Conservation (phyloP, 441 rosid species). For the Biscutella laevigata region DNA sequence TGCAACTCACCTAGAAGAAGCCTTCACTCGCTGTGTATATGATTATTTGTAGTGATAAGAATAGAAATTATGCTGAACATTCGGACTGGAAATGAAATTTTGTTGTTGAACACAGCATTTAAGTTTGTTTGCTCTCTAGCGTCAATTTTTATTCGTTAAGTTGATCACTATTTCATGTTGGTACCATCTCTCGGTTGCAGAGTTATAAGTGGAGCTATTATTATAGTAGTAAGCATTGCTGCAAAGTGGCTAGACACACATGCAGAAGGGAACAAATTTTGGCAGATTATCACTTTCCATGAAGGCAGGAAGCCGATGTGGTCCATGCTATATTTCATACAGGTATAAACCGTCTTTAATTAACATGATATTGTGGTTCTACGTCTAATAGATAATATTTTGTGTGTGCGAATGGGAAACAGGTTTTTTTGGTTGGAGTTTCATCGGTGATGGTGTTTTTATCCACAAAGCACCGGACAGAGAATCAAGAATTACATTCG, state of each 20-base stretch:
- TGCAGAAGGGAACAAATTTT: constrained; percentile 58
- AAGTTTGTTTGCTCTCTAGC: not conserved
- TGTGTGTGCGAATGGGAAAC: constrained; percentile 23
- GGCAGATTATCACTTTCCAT: constrained; percentile 53
- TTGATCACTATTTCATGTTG: constrained; percentile 16
- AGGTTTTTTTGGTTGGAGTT: constrained; percentile 71
- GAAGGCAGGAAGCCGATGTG: constrained; percentile 40
- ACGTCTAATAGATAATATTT: not conserved
- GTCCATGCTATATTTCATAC: constrained; percentile 54
- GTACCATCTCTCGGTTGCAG: constrained; percentile 30
- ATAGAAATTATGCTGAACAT: not conserved
- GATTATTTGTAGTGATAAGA: not conserved
- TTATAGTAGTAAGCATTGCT: constrained; percentile 51
- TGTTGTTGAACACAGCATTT: not conserved
- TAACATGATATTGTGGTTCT: not conserved
- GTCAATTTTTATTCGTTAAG: constrained; percentile 6
- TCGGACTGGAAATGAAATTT: not conserved
- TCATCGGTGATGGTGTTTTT: constrained; percentile 71
- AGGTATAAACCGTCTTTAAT: constrained; percentile 36
- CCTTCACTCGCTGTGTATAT: not conserved
- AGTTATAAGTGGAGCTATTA: constrained; percentile 67
- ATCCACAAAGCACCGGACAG: constrained; percentile 82
- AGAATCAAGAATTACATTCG: constrained; percentile 71
- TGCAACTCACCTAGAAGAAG: not conserved
- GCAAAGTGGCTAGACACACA: constrained; percentile 69